Percentiles rank a stretch among this genome's conserved stretches.
Conservation (phyloP, 1,284 basidiomycete species). For the Sparassis latifolia region DNA sequence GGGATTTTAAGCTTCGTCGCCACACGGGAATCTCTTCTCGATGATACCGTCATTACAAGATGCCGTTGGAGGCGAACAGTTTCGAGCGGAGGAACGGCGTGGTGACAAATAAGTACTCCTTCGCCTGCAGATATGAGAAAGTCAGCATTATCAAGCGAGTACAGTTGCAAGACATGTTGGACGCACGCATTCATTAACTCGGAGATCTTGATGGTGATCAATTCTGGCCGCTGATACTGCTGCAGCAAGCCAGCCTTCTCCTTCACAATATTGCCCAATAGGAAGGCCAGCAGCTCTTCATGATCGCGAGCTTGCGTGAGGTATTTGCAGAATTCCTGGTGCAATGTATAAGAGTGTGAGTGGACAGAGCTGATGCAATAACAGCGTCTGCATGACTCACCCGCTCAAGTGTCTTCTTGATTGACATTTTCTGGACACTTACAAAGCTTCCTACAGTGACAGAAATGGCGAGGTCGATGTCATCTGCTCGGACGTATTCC, state of each 20-base stretch:
- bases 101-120: slow-evolving; percentile 91
- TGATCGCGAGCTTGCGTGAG: slow-evolving; percentile 91
- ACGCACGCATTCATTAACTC: slow-evolving; percentile 78
- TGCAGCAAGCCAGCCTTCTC: slow-evolving; percentile 85
- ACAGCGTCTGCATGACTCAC: slow-evolving; percentile 37
- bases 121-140: slow-evolving; percentile 50
- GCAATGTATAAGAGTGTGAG: slow-evolving; percentile 7
- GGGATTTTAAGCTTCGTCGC: slow-evolving; percentile 8
- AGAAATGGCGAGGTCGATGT: slow-evolving; percentile 96
- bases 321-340: slow-evolving; percentile 93
- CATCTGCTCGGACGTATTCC: slow-evolving; percentile 93
- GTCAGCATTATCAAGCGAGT: slow-evolving; percentile 1
- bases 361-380: neutral
- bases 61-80: slow-evolving; percentile 89
- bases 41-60: slow-evolving; percentile 62
- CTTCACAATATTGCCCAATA: slow-evolving; percentile 92
- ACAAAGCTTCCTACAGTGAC: slow-evolving; percentile 95
- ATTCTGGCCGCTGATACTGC: slow-evolving; percentile 69
- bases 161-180: neutral
- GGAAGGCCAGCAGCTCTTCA: slow-evolving; percentile 91
- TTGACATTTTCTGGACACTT: slow-evolving; percentile 94
- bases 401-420: slow-evolving; percentile 95
- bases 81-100: slow-evolving; percentile 80
- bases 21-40: slow-evolving; percentile 55
- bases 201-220: slow-evolving; percentile 65